phyloP scores from a whole-genome alignment of 352 stramenopile genomes.

The Pythium myriotylum region DNA sequence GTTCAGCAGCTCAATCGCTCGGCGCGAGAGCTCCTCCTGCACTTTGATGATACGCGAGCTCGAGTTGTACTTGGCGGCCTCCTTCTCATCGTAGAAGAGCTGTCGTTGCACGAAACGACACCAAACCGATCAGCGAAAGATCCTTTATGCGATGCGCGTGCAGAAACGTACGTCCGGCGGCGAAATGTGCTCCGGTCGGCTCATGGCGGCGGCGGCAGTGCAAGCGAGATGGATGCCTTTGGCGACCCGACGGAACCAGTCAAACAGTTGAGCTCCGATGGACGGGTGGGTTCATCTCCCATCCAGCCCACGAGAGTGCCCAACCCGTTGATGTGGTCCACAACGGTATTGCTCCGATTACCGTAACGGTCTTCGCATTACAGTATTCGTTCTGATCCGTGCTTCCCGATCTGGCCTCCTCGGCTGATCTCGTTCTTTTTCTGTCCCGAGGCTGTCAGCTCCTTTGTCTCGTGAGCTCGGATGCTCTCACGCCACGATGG shows the following conservation, averaged over 20 bases:
- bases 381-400: background rate
- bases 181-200: constrained; percentile 85
- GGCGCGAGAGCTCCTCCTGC: constrained; percentile 95
- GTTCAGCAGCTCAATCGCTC: constrained; percentile 97
- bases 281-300: constrained; percentile 1
- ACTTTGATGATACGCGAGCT: constrained; percentile 93
- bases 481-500: no score
- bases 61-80: constrained; percentile 93
- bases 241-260: constrained; percentile 31
- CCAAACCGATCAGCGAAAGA: background rate
- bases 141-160: background rate
- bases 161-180: constrained; percentile 69
- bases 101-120: constrained; percentile 31
- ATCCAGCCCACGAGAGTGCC: background rate
- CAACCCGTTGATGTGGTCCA: constrained; percentile 18
- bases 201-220: constrained; percentile 48
- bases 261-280: constrained; percentile 15
- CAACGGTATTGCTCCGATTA: no score
- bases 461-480: background rate
- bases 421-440: constrained; percentile 9
- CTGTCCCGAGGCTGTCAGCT: background rate
- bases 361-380: no score
- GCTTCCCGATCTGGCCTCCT: background rate
- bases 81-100: constrained; percentile 93
- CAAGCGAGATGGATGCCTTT: constrained; percentile 23